Percentiles rank a stretch among this genome's conserved stretches.
Conservation (phyloP, 371 early-diverging fungal species). For the Apophysomyces ossiformis region DNA sequence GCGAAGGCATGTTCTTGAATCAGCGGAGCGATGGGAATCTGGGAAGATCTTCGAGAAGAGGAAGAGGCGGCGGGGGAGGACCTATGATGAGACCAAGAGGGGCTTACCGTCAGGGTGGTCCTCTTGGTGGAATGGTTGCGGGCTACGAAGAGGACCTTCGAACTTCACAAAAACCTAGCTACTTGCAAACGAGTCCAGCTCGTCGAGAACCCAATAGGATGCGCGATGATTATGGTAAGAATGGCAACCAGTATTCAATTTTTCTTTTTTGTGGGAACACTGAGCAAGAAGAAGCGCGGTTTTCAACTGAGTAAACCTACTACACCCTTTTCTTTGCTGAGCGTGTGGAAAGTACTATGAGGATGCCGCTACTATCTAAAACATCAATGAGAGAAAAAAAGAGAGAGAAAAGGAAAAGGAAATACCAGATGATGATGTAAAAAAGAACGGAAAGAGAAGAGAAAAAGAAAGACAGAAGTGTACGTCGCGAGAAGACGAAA, state of each 20-base stretch:
- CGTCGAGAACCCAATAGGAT: slow-evolving; percentile 12
- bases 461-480: background rate
- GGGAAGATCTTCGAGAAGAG: slow-evolving; percentile 10
- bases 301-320: slow-evolving; percentile 5
- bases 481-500: slow-evolving; percentile 1
- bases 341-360: slow-evolving; percentile 5
- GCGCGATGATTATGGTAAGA: slow-evolving; percentile 20
- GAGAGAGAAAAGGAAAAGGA: background rate
- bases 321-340: background rate
- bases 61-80: slow-evolving; percentile 27
- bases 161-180: background rate
- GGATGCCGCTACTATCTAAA: background rate
- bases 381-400: background rate
- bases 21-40: slow-evolving; percentile 14
- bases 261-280: background rate
- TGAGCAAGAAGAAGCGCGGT: background rate
- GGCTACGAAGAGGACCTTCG: slow-evolving; percentile 6
- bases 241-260: background rate
- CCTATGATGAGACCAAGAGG: slow-evolving; percentile 31
- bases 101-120: slow-evolving; percentile 19
- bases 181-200: slow-evolving; percentile 12
- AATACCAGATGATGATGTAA: background rate
- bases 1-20: slow-evolving; percentile 11
- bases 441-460: background rate
- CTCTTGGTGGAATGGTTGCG: slow-evolving; percentile 23